Evolutionary conservation across 768 basidiomycete genomes (phyloP).

Genomic region (Hypsizygus marmoreus): DNA sequence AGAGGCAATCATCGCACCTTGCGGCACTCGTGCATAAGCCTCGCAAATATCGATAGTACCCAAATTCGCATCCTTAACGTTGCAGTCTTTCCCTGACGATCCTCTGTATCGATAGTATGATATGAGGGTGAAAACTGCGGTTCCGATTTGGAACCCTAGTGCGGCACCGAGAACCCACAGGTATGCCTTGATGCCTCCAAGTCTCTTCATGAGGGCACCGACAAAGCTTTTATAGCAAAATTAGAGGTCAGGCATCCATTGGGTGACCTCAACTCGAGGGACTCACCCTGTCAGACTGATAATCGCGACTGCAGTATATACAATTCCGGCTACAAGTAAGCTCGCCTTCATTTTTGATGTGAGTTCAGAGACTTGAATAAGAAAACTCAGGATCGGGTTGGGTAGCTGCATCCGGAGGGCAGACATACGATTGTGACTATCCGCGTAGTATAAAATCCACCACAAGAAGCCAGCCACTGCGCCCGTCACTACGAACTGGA

Average conservation of each 20-base stretch:
- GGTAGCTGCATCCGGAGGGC: no score
- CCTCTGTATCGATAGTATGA: slow-evolving; percentile 31
- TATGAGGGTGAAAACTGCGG: slow-evolving; percentile 33
- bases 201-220: slow-evolving; percentile 40
- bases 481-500: slow-evolving; percentile 39
- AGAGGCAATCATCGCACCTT: slow-evolving; percentile 31
- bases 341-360: slow-evolving; percentile 28
- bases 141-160: slow-evolving; percentile 31
- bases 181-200: slow-evolving; percentile 35
- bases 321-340: slow-evolving; percentile 30
- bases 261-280: no score
- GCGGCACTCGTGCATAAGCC: slow-evolving; percentile 25
- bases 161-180: slow-evolving; percentile 30
- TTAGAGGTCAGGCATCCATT: no score
- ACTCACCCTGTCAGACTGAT: slow-evolving; percentile 36
- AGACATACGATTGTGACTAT: no score
- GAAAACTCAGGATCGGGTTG: no score
- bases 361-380: slow-evolving; percentile 23
- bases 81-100: slow-evolving; percentile 29
- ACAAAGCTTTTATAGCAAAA: slow-evolving; percentile 34
- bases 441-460: no score
- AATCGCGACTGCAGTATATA: slow-evolving; percentile 35
- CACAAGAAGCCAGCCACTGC: slow-evolving; percentile 32
- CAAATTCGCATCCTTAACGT: slow-evolving; percentile 24
- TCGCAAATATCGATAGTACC: slow-evolving; percentile 31